Evolutionary conservation across 176 grass and related monocot genomes (phyloP).

Genomic region (Carex pumila): DNA sequence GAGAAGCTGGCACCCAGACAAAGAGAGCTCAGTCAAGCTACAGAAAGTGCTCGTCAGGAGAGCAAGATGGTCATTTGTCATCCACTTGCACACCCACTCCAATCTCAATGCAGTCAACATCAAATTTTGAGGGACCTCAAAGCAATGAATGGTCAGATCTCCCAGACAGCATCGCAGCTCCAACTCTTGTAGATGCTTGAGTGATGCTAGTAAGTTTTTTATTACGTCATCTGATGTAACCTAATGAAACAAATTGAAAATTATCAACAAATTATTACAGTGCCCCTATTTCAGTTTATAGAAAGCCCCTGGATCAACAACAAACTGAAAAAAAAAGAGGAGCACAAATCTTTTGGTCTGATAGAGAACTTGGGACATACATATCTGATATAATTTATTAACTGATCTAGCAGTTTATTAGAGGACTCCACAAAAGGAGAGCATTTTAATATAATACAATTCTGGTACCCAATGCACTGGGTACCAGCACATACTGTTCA

Average conservation of each 20-base stretch:
- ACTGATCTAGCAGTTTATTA: neutral
- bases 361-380: neutral
- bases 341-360: neutral
- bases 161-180: constrained; percentile 56
- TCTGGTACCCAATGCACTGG: neutral
- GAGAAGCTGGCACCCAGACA: constrained; percentile 75
- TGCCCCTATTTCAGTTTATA: neutral
- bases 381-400: neutral
- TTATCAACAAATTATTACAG: constrained; percentile 3
- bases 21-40: constrained; percentile 54
- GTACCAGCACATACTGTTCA: neutral
- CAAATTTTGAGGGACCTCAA: constrained; percentile 15
- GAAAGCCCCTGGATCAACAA: neutral
- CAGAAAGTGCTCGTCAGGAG: constrained; percentile 43
- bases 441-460: neutral
- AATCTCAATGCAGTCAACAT: constrained; percentile 32
- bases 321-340: neutral
- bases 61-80: constrained; percentile 63
- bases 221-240: constrained; percentile 54
- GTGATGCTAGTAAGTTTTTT: constrained; percentile 50
- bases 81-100: constrained; percentile 65
- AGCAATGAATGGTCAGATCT: constrained; percentile 44
- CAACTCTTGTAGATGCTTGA: constrained; percentile 39
- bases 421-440: neutral
- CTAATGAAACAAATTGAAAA: constrained; percentile 33